Conservation (phyloP, 768 basidiomycete genomes). For the Dendrothele bispora region DNA sequence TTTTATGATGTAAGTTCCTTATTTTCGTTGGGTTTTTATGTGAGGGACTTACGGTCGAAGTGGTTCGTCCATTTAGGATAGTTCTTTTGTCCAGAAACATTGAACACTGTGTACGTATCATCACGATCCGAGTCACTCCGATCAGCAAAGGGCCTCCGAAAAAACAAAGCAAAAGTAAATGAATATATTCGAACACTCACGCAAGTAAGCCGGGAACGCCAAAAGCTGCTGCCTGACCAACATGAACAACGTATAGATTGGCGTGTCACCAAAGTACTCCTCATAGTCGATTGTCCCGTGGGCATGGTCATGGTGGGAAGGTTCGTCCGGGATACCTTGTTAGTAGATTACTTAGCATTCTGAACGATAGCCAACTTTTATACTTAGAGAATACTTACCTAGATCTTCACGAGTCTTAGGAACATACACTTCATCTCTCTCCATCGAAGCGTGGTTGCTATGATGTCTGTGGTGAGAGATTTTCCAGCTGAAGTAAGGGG, state of each 20-base stretch:
- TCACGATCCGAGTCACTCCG: background rate
- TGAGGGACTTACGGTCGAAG: conserved; percentile 61
- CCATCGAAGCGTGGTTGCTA: conserved; percentile 24
- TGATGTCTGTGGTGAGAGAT: conserved; percentile 27
- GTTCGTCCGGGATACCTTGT: too few species aligned
- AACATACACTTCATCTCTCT: conserved; percentile 32
- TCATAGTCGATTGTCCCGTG: conserved; percentile 30
- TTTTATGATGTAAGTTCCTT: too few species aligned
- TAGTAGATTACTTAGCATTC: too few species aligned
- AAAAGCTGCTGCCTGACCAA: conserved; percentile 40
- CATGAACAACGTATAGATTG: conserved; percentile 39
- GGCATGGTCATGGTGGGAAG: too few species aligned
- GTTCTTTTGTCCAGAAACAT: conserved; percentile 59
- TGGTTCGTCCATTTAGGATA: conserved; percentile 69
- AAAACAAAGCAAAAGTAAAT: conserved; percentile 9
- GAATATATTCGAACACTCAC: conserved; percentile 22
- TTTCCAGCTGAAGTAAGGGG: conserved; percentile 24
- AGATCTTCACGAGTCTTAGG: conserved; percentile 39
- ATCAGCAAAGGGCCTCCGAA: too few species aligned
- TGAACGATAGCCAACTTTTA: too few species aligned
- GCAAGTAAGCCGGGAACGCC: conserved; percentile 43
- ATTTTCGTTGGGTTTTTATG: too few species aligned
- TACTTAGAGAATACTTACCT: conserved; percentile 26
- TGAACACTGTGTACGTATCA: conserved; percentile 44
- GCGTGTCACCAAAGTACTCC: conserved; percentile 42